Evolutionary conservation across 257 asterid species (phyloP).

Genomic region (Lantana camara): DNA sequence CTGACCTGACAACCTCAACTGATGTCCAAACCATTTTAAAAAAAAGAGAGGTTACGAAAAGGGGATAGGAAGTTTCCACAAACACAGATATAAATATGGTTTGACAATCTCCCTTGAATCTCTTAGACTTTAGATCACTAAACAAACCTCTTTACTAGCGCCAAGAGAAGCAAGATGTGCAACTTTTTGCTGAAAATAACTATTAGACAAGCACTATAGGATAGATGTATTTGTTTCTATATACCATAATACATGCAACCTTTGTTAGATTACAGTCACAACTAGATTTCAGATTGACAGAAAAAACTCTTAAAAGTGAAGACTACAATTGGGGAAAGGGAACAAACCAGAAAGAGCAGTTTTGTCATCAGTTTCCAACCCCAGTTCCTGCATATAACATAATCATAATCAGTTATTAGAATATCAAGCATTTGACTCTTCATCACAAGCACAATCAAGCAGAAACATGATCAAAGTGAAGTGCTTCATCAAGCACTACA

Average conservation of each 20-base stretch:
- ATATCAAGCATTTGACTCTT: conserved; percentile 11
- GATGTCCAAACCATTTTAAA: background rate
- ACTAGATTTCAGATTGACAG: conserved; percentile 2
- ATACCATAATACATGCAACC: background rate
- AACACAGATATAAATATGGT: background rate
- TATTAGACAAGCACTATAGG: background rate
- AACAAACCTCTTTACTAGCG: background rate
- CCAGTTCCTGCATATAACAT: conserved; percentile 72
- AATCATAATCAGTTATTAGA: conserved; percentile 24
- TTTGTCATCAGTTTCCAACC: conserved; percentile 98
- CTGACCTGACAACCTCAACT: background rate
- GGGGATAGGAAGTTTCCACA: background rate
- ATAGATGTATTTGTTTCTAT: background rate
- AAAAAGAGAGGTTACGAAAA: background rate
- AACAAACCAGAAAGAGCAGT: conserved; percentile 89
- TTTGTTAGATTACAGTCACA: conserved; percentile 13
- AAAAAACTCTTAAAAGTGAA: background rate
- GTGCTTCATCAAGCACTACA: conserved; percentile 18
- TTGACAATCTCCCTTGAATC: background rate
- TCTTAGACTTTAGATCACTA: background rate
- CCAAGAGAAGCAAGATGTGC: background rate
- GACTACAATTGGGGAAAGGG: conserved; percentile 22
- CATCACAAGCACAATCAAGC: conserved; percentile 24
- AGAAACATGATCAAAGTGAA: conserved; percentile 12
- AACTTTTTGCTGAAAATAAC: background rate